These are phyloP conservation scores for Lumnitzera racemosa DNA, from an alignment of 345 rosid species.

Conservation along the genomic window DNA sequence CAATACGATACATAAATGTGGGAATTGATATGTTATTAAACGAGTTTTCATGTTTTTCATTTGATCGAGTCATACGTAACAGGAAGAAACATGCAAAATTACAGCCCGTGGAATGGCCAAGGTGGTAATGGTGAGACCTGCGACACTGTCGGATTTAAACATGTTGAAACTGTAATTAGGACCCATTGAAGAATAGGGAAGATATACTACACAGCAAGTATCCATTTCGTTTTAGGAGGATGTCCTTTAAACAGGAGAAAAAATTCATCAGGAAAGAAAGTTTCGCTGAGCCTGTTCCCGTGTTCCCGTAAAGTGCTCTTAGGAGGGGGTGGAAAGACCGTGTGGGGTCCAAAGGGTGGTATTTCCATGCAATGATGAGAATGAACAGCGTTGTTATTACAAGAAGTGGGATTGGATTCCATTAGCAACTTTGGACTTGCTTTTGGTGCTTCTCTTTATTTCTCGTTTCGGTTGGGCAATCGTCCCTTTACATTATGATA, in stretches of 20 bases:
- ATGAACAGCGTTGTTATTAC: conserved; percentile 8
- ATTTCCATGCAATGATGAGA: conserved; percentile 23
- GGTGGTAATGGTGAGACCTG: conserved; percentile 98
- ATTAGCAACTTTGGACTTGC: conserved; percentile 2
- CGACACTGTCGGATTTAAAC: conserved; percentile 74
- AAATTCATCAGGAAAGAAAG: conserved; percentile 94
- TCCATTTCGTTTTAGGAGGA: conserved; percentile 35
- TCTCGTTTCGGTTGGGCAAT: too few relatives aligned
- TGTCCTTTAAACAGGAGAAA: conserved; percentile 88
- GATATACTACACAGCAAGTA: conserved; percentile 61
- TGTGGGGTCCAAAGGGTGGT: conserved; percentile 52
- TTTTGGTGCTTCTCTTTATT: too few relatives aligned
- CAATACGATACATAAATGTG: neutral
- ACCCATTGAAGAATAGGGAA: conserved; percentile 91
- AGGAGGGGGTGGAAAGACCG: conserved; percentile 69
- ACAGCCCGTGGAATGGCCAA: conserved; percentile 92
- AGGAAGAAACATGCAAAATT: neutral
- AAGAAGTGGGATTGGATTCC: conserved; percentile 18
- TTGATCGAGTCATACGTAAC: too few relatives aligned
- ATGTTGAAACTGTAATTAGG: conserved; percentile 58
- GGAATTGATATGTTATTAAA: neutral
- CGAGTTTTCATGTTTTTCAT: neutral
- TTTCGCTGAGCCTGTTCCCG: conserved; percentile 61
- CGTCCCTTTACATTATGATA: too few relatives aligned
- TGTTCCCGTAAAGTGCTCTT: conserved; percentile 47